Evolutionary conservation across 768 basidiomycete species (phyloP), one percentile per base, ranked within the genome.

Genomic region (Floccularia luteovirens): DNA sequence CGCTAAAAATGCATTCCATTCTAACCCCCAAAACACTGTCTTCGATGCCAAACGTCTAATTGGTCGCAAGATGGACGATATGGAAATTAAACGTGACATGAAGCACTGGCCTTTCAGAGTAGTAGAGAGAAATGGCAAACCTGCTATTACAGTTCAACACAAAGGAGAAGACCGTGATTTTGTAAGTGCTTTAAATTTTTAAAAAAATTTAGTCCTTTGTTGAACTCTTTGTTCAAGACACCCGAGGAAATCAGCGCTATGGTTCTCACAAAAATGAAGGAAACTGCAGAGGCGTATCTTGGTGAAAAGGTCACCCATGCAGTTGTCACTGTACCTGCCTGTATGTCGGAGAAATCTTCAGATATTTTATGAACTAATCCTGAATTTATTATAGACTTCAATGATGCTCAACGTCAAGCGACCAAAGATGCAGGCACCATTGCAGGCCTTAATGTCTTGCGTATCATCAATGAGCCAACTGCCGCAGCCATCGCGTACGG

Each of bases 11-110:
- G 90, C 90, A 16, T 90, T 80, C 66, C 81, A 89, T 59, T 70
- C 83, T 24, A 90, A 97, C 63, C 90, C 94, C n/a, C 54, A 74
- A 51, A 98, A 98, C 63, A 96, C 91, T 4, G 82, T 94, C 40
- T 96, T 94, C 53, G 91, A 94, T 62, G 90, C 90, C 35, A 97
- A 94, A 56, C 89, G 91, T 59, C 77, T 94, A 47, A 90, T 93
- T 51, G 89, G 90, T 48, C 84, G 84, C 52, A 82, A 79, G 52
- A 67, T 80, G 55, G 77, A 83, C 40, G 90, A 93, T 55, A 63
- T 67, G 23, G 89, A 90, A 47, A 70, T 91, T 44, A 69, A 85
- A 60, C 77, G 77, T 19, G 88, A 92, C 58, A 69, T 82, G 50
- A 90, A 85, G 64, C 89, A 91, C 64, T 89, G 82, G 78, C 87